phyloP scores from a whole-genome alignment of 1,284 basidiomycete genomes.

The Erythrobasidium hasegawianum region DNA sequence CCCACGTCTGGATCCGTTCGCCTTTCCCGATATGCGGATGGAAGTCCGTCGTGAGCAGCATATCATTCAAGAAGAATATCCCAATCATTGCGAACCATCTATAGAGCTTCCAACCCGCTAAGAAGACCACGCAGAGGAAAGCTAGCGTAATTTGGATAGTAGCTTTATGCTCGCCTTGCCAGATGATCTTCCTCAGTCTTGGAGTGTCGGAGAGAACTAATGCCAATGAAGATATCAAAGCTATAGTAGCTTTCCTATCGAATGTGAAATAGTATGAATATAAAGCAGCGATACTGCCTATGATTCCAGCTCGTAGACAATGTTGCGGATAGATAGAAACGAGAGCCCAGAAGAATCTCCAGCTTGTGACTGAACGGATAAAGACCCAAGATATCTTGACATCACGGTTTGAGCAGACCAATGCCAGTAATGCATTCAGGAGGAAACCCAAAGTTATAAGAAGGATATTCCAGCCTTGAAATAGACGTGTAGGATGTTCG shows the following conservation, averaged over 20 bases:
- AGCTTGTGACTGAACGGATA: constrained; percentile 18
- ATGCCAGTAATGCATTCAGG: constrained; percentile 16
- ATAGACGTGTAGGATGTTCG: constrained; percentile 21
- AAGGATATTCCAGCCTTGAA: constrained; percentile 20
- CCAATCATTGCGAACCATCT: constrained; percentile 20
- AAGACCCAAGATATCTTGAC: constrained; percentile 26
- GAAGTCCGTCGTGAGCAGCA: constrained; percentile 26
- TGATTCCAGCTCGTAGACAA: constrained; percentile 9
- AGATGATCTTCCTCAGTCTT: constrained; percentile 18
- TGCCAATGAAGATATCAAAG: constrained; percentile 6
- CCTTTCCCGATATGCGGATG: neutral
- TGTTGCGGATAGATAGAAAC: constrained; percentile 24
- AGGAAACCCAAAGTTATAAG: constrained; percentile 10
- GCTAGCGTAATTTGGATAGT: constrained; percentile 11
- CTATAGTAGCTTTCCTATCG: constrained; percentile 29
- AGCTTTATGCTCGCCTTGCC: constrained; percentile 19
- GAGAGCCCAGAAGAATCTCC: constrained; percentile 31
- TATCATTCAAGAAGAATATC: constrained; percentile 22
- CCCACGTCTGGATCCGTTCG: constrained; percentile 15
- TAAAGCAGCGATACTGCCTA: neutral
- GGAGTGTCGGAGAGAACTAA: constrained; percentile 24
- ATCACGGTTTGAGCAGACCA: constrained; percentile 25
- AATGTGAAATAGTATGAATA: constrained; percentile 13
- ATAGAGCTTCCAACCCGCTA: constrained; percentile 22
- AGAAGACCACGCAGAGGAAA: constrained; percentile 3